A percentile compares a stretch with the other conserved stretches of the same genome.
Conservation (phyloP, 441 rosid genomes). For the Viola pubescens region DNA sequence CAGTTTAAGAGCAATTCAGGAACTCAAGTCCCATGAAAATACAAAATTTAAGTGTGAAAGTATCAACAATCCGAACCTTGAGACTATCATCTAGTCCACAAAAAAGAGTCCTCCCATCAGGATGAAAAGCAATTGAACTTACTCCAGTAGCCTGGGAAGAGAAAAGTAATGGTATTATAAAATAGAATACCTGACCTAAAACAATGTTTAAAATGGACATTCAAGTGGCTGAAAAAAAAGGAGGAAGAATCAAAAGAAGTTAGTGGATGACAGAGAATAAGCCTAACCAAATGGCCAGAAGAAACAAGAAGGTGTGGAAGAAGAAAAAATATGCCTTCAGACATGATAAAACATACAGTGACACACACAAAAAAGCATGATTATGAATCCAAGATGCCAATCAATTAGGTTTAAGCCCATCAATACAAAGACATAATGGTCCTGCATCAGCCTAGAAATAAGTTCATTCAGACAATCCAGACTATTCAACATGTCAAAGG, state of each 20-base stretch:
- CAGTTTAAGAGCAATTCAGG: slow-evolving; percentile 21
- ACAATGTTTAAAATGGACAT: neutral
- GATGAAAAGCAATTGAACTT: slow-evolving; percentile 63
- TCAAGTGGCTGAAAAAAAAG: neutral
- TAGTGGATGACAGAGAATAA: neutral
- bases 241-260: neutral
- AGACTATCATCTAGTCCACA: slow-evolving; percentile 84
- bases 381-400: neutral
- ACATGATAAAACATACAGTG: neutral
- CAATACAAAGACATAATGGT: neutral
- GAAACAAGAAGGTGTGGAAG: neutral
- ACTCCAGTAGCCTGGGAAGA: slow-evolving; percentile 66
- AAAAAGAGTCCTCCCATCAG: slow-evolving; percentile 83
- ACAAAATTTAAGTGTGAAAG: slow-evolving; percentile 12
- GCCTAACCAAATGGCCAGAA: no score
- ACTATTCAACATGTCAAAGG: neutral
- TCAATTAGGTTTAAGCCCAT: neutral
- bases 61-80: slow-evolving; percentile 51
- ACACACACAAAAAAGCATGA: neutral
- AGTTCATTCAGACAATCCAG: neutral
- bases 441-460: neutral
- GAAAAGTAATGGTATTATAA: neutral
- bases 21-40: slow-evolving; percentile 15
- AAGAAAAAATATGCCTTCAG: neutral
- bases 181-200: neutral